Evolutionary conservation across 306 rosid species (phyloP), one percentile per base, ranked within the genome.

Genomic region (barrel medic (Medicago truncatula)): DNA sequence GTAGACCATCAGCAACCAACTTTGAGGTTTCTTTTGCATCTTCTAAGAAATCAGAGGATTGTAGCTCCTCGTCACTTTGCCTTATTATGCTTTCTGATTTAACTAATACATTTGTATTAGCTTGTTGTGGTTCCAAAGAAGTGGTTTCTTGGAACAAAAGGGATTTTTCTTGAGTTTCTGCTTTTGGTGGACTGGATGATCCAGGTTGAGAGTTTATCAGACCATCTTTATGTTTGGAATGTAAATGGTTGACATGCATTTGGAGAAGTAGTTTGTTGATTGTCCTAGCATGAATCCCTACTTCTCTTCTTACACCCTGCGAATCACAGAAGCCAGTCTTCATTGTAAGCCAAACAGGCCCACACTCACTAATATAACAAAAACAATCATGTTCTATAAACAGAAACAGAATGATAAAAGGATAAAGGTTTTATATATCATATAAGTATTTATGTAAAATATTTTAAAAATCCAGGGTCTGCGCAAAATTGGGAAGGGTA

Each of bases 281-380:
- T 58, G 83, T 83, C 77, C 80, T 92, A 0, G 97, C 92, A 76
- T 90, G 93, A 14, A 78, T 89, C 43, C 99, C 99, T 9, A 86
- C 97, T 86, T 95, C 99, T 85, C 97, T 95, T 85, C 99, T 86
- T 40, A 92, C 98, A 62, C 98, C 98, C 98, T 95, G 85, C 82
- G 79, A 75, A 70, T 74, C 44, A 72, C 12, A 76, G 18, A 56
- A 74, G 44, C 31, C 46, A 57, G 28, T 68, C 53, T 58, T 25
- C 21, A 46, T 20, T 67, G 56, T 56, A 40, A 54, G 49, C 66
- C 31, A 50, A 41, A 70, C 13, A 21, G 50, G 31, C 54, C 54
- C 21, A 53, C 7, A 67, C 11, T n/a, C 8, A 50, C 43, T 39
- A 25, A 56, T 60, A 53, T 60, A 53, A 15, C 11, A 61, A 38